These are phyloP conservation scores for Neonectria neomacrospora DNA, from an alignment of 2,329 filamentous ascomycete species.

Conservation along the genomic window DNA sequence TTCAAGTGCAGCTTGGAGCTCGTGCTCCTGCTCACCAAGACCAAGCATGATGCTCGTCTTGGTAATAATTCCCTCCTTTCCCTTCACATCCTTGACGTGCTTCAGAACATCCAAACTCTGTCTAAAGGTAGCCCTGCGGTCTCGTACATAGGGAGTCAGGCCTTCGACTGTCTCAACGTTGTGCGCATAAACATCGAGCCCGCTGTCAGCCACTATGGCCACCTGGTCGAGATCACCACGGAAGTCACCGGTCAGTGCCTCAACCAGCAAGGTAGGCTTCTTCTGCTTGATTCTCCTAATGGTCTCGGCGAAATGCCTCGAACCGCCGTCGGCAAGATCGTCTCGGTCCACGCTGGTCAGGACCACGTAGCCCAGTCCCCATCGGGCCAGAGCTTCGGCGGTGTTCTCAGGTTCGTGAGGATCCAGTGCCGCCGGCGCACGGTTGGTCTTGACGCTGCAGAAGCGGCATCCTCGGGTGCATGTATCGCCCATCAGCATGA, in stretches of 20 bases:
- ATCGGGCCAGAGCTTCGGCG: constrained; percentile 89
- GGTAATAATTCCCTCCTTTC: constrained; percentile 82
- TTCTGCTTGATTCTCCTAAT: constrained; percentile 93
- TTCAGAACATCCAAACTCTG: constrained; percentile 84
- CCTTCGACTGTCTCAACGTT: constrained; percentile 96
- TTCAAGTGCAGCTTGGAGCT: constrained; percentile 81
- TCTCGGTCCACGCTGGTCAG: constrained; percentile 94
- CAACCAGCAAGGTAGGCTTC: constrained; percentile 79
- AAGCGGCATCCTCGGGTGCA: constrained; percentile 97
- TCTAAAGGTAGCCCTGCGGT: constrained; percentile 88
- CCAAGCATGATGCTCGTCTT: constrained; percentile 99
- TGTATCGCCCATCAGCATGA: constrained; percentile 99
- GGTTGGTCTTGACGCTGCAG: constrained; percentile 93
- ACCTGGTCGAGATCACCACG: constrained; percentile 89
- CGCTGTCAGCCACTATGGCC: constrained; percentile 82
- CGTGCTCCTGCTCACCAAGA: constrained; percentile 88
- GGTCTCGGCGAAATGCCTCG: constrained; percentile 90
- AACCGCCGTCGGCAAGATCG: constrained; percentile 89
- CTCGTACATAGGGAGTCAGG: constrained; percentile 88
- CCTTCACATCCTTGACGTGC: constrained; percentile 80
- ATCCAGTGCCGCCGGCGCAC: constrained; percentile 81
- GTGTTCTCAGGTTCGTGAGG: constrained; percentile 97
- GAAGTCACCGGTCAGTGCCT: constrained; percentile 90
- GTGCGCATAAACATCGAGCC: constrained; percentile 95
- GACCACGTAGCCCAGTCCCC: constrained; percentile 96